Evolutionary conservation across 2,329 filamentous ascomycete species (phyloP).

Genomic region (Colletotrichum sp.): DNA sequence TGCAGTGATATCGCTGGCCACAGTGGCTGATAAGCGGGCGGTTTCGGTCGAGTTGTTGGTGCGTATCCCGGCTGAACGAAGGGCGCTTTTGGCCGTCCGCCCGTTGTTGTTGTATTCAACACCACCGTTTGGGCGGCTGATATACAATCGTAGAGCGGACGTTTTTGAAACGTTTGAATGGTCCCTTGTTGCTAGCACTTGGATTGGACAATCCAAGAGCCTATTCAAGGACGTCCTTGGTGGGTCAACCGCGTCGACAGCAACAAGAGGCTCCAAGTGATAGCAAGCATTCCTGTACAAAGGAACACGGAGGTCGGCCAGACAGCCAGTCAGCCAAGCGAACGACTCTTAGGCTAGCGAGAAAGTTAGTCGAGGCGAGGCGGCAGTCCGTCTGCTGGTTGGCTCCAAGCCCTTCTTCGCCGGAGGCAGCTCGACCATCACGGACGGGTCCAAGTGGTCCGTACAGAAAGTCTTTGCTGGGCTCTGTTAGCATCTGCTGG

Average conservation of each 20-base stretch:
- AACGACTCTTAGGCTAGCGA: not conserved
- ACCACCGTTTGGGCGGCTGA: not conserved
- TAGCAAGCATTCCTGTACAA: constrained; percentile 1
- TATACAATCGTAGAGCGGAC: not conserved
- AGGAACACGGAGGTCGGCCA: not conserved
- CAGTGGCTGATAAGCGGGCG: constrained; percentile 7
- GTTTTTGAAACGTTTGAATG: not conserved
- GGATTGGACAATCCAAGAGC: not conserved
- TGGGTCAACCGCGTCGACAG: not conserved
- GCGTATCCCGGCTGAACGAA: not conserved
- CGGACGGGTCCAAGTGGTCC: constrained; percentile 3
- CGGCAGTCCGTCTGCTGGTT: constrained; percentile 3
- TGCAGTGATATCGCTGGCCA: not conserved
- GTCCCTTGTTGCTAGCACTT: not conserved
- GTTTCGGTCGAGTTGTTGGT: not conserved
- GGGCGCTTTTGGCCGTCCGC: not conserved
- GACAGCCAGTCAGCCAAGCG: not conserved
- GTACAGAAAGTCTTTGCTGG: not conserved
- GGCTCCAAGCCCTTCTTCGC: constrained; percentile 10
- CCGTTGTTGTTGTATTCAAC: not conserved
- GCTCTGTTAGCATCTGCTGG: not conserved
- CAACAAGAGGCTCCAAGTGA: not conserved
- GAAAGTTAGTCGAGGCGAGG: constrained; percentile 8
- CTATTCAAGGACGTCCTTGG: not conserved
- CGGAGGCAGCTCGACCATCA: not conserved